Evolutionary conservation across 192 early-diverging fungal genomes (phyloP), one percentile per base, ranked within the genome.

Genomic region (Phycomyces blakesleeanus): DNA sequence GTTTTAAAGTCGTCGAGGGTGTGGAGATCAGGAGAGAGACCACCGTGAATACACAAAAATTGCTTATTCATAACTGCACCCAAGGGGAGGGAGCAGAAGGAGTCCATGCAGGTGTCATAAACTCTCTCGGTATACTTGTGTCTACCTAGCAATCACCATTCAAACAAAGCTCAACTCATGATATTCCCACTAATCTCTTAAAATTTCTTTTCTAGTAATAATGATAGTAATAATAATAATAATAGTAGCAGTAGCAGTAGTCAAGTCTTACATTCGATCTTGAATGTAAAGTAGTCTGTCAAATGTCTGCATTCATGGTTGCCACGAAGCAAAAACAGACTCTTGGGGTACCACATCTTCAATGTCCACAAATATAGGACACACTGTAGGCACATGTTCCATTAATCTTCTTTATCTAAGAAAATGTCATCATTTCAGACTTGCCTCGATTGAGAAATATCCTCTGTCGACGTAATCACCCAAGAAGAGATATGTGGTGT

Each of bases 391-490:
- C 41, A 39, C 25, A 47, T 14, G 6, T 41, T 12, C 11, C 15
- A 14, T 47, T 47, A 47, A 47, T 47, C 3, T 47, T 12, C 44
- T 7, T 11, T 47, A 14, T 3, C 44, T 11, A 47, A 47, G 44
- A 47, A 47, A 47, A 7, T 47, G 2, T 14, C 18, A 3, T 47
- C 3, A 3, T 12, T 18, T 47, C 44, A n/a, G 3, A 47, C 16
- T 51, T 75, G 89, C 92, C 84, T 98, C 94, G 50, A 98, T 96
- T 9, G 92, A 94, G 68, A 95, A 98, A 70, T 98, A 98, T 18
- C 96, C 96, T 66, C 96, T 81, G 72, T 96, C 96, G 6, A 98
- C 96, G 76, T 96, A 98, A 72, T 98, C 96, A 29, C 96, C 96
- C 60, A 98, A 71, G 61, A 98, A 98, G 21, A 98, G 81, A 67